Evolutionary conservation across 176 grass and related monocot genomes (phyloP).

Genomic region (Themeda triandra): DNA sequence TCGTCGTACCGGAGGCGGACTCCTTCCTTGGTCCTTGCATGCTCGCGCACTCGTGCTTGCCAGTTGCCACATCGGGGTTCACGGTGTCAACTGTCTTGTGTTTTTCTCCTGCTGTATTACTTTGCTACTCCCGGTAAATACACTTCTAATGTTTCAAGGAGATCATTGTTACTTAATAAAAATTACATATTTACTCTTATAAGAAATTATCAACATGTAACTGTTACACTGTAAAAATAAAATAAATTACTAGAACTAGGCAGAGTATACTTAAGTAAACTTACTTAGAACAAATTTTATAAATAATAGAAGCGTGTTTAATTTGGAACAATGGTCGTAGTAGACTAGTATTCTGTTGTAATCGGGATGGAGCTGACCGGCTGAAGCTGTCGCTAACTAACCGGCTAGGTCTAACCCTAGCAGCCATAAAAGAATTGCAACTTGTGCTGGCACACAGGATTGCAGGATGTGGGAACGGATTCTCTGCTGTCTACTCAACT

Average conservation of each 20-base stretch:
- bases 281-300: too few species aligned
- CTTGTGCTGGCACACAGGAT: conserved; percentile 16
- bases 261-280: too few species aligned
- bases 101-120: not conserved
- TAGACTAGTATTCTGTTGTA: not conserved
- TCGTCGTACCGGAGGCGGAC: not conserved
- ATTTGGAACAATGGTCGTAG: not conserved
- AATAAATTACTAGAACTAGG: too few species aligned
- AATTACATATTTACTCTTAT: not conserved
- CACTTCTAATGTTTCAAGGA: not conserved
- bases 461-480: not conserved
- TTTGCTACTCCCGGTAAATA: too few species aligned
- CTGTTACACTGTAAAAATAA: too few species aligned
- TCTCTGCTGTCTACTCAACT: not conserved
- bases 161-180: not conserved
- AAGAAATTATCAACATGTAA: too few species aligned
- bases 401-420: not conserved
- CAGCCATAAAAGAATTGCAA: not conserved
- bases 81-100: conserved; percentile 8
- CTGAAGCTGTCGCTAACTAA: not conserved
- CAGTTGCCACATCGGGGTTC: not conserved
- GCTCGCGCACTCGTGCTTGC: not conserved
- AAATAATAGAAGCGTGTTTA: too few species aligned
- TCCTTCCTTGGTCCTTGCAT: too few species aligned
- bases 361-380: not conserved